Evolutionary conservation across 345 rosid genomes (phyloP).

Genomic region (Aquilaria yunnanensis): DNA sequence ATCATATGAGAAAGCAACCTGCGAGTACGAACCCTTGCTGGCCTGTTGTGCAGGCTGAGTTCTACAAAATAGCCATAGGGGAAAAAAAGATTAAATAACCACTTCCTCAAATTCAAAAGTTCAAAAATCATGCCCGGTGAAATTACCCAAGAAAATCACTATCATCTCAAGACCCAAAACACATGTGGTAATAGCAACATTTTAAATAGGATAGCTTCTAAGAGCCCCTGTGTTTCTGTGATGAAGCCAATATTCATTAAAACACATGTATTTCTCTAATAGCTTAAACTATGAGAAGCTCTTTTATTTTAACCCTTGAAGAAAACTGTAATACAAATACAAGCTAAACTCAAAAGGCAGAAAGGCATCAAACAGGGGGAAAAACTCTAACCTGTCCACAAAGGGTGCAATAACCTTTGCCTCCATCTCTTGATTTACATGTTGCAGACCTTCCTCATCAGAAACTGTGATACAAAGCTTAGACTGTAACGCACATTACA

Average conservation of each 20-base stretch:
- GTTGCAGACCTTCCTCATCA: constrained; percentile 84
- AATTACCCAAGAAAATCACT: not conserved
- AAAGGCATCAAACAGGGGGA: not conserved
- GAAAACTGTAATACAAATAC: not conserved
- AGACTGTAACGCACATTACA: constrained; percentile 14
- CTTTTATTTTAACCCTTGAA: not conserved
- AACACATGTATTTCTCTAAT: not conserved
- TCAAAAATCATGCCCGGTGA: not conserved
- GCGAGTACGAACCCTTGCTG: constrained; percentile 80
- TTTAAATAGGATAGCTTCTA: not conserved
- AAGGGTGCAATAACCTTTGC: constrained; percentile 63
- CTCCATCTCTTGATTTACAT: constrained; percentile 79
- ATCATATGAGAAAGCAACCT: constrained; percentile 90
- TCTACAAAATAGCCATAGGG: constrained; percentile 24
- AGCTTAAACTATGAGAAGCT: not conserved
- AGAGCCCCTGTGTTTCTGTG: too few relatives aligned
- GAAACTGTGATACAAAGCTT: constrained; percentile 42
- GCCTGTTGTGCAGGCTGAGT: constrained; percentile 57
- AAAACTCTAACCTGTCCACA: constrained; percentile 37
- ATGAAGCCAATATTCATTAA: not conserved
- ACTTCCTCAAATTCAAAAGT: not conserved
- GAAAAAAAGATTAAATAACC: not conserved
- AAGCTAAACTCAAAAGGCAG: not conserved
- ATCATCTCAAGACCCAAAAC: too few relatives aligned
- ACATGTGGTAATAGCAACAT: not conserved